Base-by-base conservation (phyloP, 495 filamentous ascomycete species). In the Aspergillus ostianus region DNA sequence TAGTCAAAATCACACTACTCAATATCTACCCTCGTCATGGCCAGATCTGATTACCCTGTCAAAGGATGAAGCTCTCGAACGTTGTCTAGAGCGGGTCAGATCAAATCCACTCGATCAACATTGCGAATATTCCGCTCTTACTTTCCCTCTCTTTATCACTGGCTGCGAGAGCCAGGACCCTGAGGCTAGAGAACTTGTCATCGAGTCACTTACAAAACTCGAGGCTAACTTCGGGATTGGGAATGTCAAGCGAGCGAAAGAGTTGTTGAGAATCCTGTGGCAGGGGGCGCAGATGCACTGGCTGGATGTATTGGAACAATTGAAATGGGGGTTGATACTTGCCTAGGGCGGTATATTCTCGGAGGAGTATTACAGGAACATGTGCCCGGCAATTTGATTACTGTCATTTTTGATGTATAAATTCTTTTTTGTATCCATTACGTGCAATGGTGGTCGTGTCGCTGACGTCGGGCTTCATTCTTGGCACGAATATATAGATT, bases 111-210 rank as follows among this genome's bases (percentile, higher is more conserved):
- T 78, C 3, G 72, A 75, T 51, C 65, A 65, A n/a, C 68, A 75
- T 46, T 74, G 71, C 64, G 77, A 80, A 49, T 78, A 71, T 51
- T 80, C 77, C 0, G 77, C 75, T 3, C 70, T 80, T 4, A 77
- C 75, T 4, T 80, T 78, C 53, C 77, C 77, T 19, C 61, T 80
- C 0, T 77, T 78, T 51, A 78, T 80, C 4, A 66, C 69, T 0
- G 77, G 77, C 5, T 73, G 73, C 27, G 77, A 78, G 27, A 74
- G 63, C 41, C 63, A 71, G 12, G 54, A 51, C 6, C 7, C 57
- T 1, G 63, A 46, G 3, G 69, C 77, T 36, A 61, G 72, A 32
- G 63, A 65, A 9, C 45, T 74, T 18, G 64, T 80, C 0, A 44
- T 73, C 2, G 47, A 58, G 15, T 74, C 68, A 2, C 46, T 80